Conservation (phyloP, 2,329 filamentous ascomycete species). For the Aulographum hederae region DNA sequence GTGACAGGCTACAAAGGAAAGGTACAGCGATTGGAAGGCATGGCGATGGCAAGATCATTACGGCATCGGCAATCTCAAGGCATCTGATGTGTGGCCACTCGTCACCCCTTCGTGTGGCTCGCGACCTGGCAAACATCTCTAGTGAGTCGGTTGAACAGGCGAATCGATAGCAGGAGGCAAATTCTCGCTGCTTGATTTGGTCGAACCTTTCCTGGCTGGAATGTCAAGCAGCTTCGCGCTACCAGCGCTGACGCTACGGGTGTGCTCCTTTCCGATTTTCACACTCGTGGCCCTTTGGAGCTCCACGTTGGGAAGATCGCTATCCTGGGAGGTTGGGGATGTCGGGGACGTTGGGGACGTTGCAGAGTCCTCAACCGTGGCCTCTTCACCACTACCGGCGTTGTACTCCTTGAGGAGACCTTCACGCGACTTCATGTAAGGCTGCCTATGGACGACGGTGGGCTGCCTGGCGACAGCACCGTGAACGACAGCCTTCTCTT, state of each 20-base stretch:
- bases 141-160: no score
- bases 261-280: conserved; percentile 45
- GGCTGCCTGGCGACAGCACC: conserved; percentile 36
- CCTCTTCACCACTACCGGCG: conserved; percentile 14
- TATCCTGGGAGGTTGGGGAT: neutral
- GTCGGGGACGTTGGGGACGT: conserved; percentile 9
- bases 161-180: no score
- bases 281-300: conserved; percentile 54
- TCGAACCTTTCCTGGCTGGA: conserved; percentile 21
- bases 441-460: conserved; percentile 43
- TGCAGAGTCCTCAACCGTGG: conserved; percentile 8
- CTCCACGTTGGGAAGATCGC: conserved; percentile 8
- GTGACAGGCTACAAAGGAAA: no score
- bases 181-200: no score
- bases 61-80: no score
- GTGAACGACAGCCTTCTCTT: conserved; percentile 28
- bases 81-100: no score
- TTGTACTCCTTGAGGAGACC: conserved; percentile 36
- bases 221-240: conserved; percentile 60
- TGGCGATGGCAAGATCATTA: no score
- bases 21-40: no score
- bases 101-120: no score
- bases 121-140: no score
- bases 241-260: conserved; percentile 56
- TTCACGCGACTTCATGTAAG: conserved; percentile 41